Evolutionary conservation across 1,139 yeast species (phyloP).

Genomic region (Sugiyamaella neomexicana): DNA sequence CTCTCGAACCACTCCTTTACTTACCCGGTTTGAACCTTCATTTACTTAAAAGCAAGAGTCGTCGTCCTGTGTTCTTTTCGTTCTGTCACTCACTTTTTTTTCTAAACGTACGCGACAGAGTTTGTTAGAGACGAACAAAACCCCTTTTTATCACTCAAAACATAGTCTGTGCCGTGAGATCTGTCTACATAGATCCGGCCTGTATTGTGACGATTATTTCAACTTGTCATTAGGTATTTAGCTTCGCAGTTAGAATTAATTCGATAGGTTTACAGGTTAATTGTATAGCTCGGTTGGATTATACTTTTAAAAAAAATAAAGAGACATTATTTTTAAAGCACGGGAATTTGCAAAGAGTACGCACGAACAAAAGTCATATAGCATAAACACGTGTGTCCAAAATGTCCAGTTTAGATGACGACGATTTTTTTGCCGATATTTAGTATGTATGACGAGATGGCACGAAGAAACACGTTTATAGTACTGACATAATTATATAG

Average conservation of each 20-base stretch:
- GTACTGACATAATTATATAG: slow-evolving; percentile 19
- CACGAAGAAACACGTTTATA: background rate
- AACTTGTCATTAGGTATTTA: background rate
- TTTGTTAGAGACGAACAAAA: no score
- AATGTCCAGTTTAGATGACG: slow-evolving; percentile 74
- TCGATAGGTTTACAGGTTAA: slow-evolving; percentile 8
- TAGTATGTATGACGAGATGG: slow-evolving; percentile 42
- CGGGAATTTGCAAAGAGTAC: background rate
- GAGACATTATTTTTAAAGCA: background rate
- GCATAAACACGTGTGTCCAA: slow-evolving; percentile 8
- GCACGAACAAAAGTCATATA: slow-evolving; percentile 4
- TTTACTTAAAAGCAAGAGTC: no score
- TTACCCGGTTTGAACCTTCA: no score
- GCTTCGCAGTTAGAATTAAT: slow-evolving; percentile 3
- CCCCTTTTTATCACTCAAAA: no score
- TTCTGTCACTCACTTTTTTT: no score
- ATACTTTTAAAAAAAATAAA: slow-evolving; percentile 6
- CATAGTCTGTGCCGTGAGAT: no score
- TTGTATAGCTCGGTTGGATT: slow-evolving; percentile 11
- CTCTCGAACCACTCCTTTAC: no score
- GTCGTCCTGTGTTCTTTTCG: no score
- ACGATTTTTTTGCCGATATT: slow-evolving; percentile 77
- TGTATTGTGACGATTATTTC: background rate
- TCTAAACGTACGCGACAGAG: no score
- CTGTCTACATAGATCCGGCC: background rate